Conservation (phyloP, 352 stramenopile species). For the Phytopythium kandeliae region DNA sequence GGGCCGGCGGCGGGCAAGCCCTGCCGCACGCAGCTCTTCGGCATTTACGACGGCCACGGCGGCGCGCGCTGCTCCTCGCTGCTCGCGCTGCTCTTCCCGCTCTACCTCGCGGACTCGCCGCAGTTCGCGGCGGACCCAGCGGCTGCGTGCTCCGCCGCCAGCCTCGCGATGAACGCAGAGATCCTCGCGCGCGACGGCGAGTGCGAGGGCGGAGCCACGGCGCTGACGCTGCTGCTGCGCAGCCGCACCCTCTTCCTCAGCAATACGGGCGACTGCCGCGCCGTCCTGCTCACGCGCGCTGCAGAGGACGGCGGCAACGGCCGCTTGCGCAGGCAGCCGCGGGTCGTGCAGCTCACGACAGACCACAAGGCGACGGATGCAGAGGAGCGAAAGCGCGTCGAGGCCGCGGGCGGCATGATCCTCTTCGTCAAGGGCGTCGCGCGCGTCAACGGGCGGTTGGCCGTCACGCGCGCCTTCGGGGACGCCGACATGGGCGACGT, state of each 20-base stretch:
- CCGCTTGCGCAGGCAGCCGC: conserved; percentile 3
- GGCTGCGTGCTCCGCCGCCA: conserved; percentile 35
- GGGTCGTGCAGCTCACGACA: conserved; percentile 45
- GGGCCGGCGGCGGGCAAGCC: not conserved
- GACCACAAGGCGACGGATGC: conserved; percentile 75
- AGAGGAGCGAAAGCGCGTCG: conserved; percentile 58
- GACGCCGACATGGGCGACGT: conserved; percentile 54
- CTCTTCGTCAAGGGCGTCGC: conserved; percentile 70
- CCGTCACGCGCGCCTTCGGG: conserved; percentile 65
- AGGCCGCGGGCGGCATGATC: conserved; percentile 62
- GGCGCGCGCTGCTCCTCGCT: conserved; percentile 53
- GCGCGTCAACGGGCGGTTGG: conserved; percentile 63
- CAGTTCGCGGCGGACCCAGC: conserved; percentile 40
- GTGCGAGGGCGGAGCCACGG: conserved; percentile 57
- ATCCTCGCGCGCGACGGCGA: conserved; percentile 55
- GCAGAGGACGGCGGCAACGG: conserved; percentile 2
- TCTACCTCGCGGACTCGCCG: conserved; percentile 56
- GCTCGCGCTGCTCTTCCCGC: conserved; percentile 54
- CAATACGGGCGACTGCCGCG: conserved; percentile 78
- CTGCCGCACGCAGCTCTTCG: conserved; percentile 48
- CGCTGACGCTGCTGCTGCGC: conserved; percentile 53
- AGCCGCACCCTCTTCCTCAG: conserved; percentile 40
- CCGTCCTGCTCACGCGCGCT: conserved; percentile 45
- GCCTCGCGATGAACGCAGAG: conserved; percentile 58
- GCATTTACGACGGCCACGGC: conserved; percentile 75